A percentile compares a stretch with the other conserved stretches of the same genome.
phyloP scores from a whole-genome alignment of 2,329 filamentous ascomycete species.

The Graphilbum sp. region DNA sequence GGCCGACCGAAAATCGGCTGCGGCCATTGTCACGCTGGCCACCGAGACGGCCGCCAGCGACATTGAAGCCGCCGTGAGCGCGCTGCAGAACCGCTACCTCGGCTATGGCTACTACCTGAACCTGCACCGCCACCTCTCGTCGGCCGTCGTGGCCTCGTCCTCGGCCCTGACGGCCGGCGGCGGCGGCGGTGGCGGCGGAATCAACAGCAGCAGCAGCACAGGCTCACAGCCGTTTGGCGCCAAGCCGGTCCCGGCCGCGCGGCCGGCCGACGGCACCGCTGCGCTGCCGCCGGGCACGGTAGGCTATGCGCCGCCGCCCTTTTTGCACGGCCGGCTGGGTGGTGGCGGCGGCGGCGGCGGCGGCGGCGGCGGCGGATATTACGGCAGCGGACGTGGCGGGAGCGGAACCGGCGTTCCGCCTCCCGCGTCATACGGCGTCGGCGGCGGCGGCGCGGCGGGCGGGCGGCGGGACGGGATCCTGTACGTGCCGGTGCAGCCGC shows the following conservation, averaged over 20 bases:
- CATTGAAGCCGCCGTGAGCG: constrained; percentile 64
- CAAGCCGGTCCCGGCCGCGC: constrained; percentile 1
- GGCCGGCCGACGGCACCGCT: neutral
- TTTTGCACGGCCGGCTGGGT: constrained; percentile 28
- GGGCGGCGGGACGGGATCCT: constrained; percentile 32
- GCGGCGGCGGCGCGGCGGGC: constrained; percentile 20
- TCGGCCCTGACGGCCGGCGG: neutral
- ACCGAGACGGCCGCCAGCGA: constrained; percentile 69
- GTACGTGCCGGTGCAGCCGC: constrained; percentile 58
- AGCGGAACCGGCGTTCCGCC: constrained; percentile 40
- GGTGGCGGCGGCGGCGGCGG: neutral
- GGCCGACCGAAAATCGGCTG: constrained; percentile 52
- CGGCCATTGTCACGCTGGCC: constrained; percentile 67
- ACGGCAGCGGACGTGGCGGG: no score
- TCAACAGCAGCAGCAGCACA: no score
- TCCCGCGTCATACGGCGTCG: constrained; percentile 45
- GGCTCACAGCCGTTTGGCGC: constrained; percentile 18
- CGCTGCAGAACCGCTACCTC: constrained; percentile 68
- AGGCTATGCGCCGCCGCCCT: constrained; percentile 62
- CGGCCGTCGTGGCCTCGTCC: constrained; percentile 38
- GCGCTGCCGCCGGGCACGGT: constrained; percentile 20
- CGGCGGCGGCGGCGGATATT: no score
- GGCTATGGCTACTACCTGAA: constrained; percentile 72
- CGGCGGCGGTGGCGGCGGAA: constrained; percentile 12
- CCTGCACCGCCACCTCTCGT: constrained; percentile 70